These are phyloP conservation scores for Fusarium sp. DNA, from an alignment of 2,329 filamentous ascomycete species.

Conservation along the genomic window DNA sequence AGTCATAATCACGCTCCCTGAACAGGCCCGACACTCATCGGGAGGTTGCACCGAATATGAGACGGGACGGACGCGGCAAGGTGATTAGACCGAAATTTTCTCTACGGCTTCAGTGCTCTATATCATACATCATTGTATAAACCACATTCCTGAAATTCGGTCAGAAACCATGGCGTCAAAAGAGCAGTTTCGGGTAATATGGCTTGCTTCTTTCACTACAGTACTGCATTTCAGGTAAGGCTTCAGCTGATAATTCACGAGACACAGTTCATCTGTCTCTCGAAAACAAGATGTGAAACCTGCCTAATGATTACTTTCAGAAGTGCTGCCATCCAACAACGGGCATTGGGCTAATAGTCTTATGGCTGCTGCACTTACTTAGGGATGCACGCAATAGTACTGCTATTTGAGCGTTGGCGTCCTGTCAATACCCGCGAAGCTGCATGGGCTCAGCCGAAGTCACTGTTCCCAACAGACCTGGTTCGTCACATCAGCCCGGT, in stretches of 20 bases:
- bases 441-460: constrained; percentile 36
- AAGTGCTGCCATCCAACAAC: constrained; percentile 11
- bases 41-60: constrained; percentile 34
- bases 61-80: constrained; percentile 16
- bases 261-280: constrained; percentile 6
- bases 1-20: constrained; percentile 15
- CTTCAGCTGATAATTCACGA: constrained; percentile 23
- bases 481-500: constrained; percentile 15
- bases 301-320: constrained; percentile 19
- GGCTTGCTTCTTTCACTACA: not conserved
- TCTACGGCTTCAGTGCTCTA: not conserved
- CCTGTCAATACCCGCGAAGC: constrained; percentile 28
- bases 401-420: constrained; percentile 20
- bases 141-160: not conserved
- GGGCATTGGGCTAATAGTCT: constrained; percentile 9
- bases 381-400: constrained; percentile 31
- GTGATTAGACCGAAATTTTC: constrained; percentile 4
- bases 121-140: not conserved
- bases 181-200: not conserved
- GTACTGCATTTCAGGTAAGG: constrained; percentile 22
- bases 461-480: constrained; percentile 10
- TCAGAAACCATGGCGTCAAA: not conserved
- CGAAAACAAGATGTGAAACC: constrained; percentile 18
- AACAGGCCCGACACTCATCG: constrained; percentile 29
- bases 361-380: constrained; percentile 34